Base-by-base conservation (phyloP, 495 filamentous ascomycete genomes). In the Penicillium bovifimosum region DNA sequence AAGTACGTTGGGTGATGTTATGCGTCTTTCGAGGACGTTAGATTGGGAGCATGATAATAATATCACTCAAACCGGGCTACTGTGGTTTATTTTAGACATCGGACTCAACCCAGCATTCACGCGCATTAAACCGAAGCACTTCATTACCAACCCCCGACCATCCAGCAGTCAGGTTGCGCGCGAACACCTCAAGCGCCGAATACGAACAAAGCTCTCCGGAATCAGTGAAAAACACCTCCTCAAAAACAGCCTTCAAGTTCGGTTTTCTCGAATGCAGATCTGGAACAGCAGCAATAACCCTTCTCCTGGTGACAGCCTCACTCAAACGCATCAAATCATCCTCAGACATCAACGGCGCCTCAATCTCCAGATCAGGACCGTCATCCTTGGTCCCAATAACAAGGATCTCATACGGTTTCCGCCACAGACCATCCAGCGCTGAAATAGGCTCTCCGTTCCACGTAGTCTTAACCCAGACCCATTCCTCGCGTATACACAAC, bases 111-210 rank as follows among this genome's bases (percentile, higher is more conserved):
- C 92, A 96, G 62, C 81, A 79, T 24, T 84, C 77, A 16, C 76
- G 68, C 50, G 76, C 79, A 63, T 95, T 91, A 60, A 91, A 96
- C 51, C 84, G 84, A 18, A 96, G 66, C 2, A 80, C 88, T 64
- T 98, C 88, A 65, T 96, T 80, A 6, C 93, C 92, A 86, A 87
- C 95, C 27, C 80, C 80, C 80, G 84, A 88, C 92, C 93, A 97
- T 2, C 87, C 90, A 34, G 86, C 80, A 0, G 91, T 95, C 35
- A 96, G 70, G 56, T 91, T 83, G 35, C 93, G 72, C 4, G 91
- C 90, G 75, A 96, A 98, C 2, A 97, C 80, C 70, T 98, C 93
- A 26, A 96, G 62, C 4, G 79, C 89, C 26, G 70, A 59, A 59
- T 91, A 89, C 5, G 27, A 20, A 35, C 74, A n/a, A n/a, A 17